Evolutionary conservation across 2,329 filamentous ascomycete genomes (phyloP), one percentile per base, ranked within the genome.

Genomic region (Scytalidium lignicola): DNA sequence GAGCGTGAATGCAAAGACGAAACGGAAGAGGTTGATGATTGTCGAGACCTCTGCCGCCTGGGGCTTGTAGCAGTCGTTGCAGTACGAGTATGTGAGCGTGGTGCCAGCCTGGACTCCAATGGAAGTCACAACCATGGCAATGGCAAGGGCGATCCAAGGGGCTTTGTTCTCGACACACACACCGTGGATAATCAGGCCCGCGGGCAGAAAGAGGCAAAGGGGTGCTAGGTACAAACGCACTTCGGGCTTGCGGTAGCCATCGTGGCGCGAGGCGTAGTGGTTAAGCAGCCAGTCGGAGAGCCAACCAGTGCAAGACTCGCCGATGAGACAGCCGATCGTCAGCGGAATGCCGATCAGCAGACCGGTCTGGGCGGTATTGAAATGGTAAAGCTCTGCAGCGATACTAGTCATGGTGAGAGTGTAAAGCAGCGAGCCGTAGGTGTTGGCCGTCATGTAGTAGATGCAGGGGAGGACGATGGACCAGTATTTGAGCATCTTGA

Each of bases 121-220:
- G 19, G 49, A 49, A 18, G 48, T 26, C 19, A 54, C 48, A 9
- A 48, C 51, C 37, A 55, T 54, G 5, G 49, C 53, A 46, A 54
- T 51, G 6, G 53, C 53, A 0, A 51, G 53, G 1, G 48, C 53
- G 23, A 54, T 54, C 46, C 51, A 52, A 57, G 49, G 29, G 15
- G 32, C n/a, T 37, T 54, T 55, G 15, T 55, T 32, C 40, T 58
- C 37, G n/a, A 58, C n/a, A 17, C 56, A 58, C 3, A 58, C 51
- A 20, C 56, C 56, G 29, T 58, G 49, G 49, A 58, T 55, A 44
- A 58, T 57, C 32, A 58, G 49, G 7, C 56, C 56, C 2, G 48
- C 43, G 2, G 56, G 56, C 19, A 48, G 49, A 9, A 58, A 45
- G 3, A 58, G 32, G 32, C 32, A 8, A 4, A 37, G 15, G 15